Evolutionary conservation across 345 rosid species (phyloP).

Genomic region (Melaleuca alternifolia): DNA sequence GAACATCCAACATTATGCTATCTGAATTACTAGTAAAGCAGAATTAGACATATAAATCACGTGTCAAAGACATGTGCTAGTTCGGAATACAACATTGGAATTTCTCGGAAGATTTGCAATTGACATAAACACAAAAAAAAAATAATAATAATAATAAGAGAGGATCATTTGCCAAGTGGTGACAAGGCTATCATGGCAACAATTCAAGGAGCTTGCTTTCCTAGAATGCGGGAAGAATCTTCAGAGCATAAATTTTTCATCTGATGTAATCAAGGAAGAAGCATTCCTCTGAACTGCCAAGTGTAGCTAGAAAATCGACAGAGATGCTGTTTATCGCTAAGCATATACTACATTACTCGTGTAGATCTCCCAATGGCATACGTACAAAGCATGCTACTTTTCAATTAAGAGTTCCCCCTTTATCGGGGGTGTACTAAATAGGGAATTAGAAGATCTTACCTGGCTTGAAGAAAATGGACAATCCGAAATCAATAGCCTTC

Average conservation of each 20-base stretch:
- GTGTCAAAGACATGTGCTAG: neutral
- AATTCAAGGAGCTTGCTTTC: neutral
- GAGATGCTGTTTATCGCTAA: neutral
- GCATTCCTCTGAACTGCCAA: neutral
- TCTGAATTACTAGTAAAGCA: neutral
- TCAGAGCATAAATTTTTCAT: neutral
- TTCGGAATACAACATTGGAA: neutral
- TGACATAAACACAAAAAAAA: neutral
- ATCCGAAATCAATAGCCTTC: constrained; percentile 97
- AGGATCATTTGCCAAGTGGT: neutral
- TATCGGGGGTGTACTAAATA: neutral
- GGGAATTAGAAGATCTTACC: constrained; percentile 33
- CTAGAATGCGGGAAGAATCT: neutral
- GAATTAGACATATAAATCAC: neutral
- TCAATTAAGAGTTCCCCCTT: neutral
- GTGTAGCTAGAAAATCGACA: neutral
- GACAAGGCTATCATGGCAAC: neutral
- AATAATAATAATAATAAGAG: no score
- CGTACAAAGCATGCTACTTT: neutral
- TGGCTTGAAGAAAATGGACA: constrained; percentile 97
- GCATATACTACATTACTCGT: neutral
- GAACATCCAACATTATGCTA: neutral
- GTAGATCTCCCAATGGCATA: neutral
- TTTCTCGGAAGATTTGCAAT: neutral
- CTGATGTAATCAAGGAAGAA: neutral